Percentiles rank a stretch among this genome's conserved stretches.
Evolutionary conservation across 2,329 filamentous ascomycete genomes (phyloP).

Genomic region (Arthroderma uncinatum): DNA sequence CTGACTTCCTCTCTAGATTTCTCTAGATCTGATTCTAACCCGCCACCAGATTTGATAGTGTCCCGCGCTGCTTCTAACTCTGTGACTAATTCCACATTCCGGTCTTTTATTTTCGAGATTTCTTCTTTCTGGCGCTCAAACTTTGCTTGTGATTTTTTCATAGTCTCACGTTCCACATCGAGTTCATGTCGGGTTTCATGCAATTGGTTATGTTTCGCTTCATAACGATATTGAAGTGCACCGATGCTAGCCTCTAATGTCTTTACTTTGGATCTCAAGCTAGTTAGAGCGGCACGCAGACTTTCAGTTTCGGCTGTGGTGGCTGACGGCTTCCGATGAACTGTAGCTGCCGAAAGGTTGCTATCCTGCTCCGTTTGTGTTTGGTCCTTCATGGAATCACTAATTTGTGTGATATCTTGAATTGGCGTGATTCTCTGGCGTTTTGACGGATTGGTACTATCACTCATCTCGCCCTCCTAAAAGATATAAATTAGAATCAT

Average conservation of each 20-base stretch:
- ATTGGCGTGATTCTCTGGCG: conserved; percentile 28
- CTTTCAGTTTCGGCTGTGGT: conserved; percentile 23
- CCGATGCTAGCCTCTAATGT: conserved; percentile 27
- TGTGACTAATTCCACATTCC: conserved; percentile 26
- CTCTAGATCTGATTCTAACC: conserved; percentile 33
- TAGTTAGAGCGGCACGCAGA: conserved; percentile 22
- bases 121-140: conserved; percentile 28
- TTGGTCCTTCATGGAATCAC: conserved; percentile 24
- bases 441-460: conserved; percentile 25
- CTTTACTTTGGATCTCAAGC: conserved; percentile 21
- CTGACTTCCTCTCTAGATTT: conserved; percentile 31
- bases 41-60: conserved; percentile 31
- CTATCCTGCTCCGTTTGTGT: conserved; percentile 18
- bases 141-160: conserved; percentile 22
- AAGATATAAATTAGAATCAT: conserved; percentile 13
- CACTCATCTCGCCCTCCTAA: conserved; percentile 24
- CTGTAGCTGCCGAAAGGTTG: conserved; percentile 13
- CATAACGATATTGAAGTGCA: conserved; percentile 36
- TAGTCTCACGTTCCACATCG: conserved; percentile 23
- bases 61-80: conserved; percentile 33
- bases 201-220: conserved; percentile 29
- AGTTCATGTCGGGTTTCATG: conserved; percentile 30
- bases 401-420: conserved; percentile 29
- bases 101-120: conserved; percentile 32
- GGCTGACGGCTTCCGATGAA: conserved; percentile 20